A percentile compares a stretch with the other conserved stretches of the same genome.
Evolutionary conservation across 371 early-diverging fungal species (phyloP).

Genomic region (Fennellomyces sp.): DNA sequence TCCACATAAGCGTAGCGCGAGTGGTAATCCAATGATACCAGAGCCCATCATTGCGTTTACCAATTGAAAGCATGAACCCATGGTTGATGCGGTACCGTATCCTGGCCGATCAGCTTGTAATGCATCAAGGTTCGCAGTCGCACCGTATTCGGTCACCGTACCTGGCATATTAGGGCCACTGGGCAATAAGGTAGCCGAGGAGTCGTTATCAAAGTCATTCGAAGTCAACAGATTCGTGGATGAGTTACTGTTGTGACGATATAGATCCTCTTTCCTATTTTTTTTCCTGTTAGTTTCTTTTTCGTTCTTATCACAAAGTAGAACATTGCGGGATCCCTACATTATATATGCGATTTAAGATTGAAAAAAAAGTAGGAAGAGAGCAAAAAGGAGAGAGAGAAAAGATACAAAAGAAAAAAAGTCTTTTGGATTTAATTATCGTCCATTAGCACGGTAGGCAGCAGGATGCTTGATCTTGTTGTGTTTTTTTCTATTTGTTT

Average conservation of each 20-base stretch:
- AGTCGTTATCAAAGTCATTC: not conserved
- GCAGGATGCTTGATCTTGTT: not conserved
- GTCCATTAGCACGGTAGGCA: not conserved
- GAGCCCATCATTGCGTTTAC: conserved; percentile 64
- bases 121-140: conserved; percentile 3
- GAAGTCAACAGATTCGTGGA: not conserved
- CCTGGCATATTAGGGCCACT: not conserved
- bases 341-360: not conserved
- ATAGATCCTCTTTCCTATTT: not conserved
- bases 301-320: not conserved
- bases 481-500: not conserved
- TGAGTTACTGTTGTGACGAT: not conserved
- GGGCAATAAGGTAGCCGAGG: not conserved
- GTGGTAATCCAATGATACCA: conserved; percentile 60
- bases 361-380: not conserved
- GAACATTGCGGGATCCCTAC: not conserved
- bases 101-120: conserved; percentile 16
- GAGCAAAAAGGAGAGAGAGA: not conserved
- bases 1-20: conserved; percentile 54
- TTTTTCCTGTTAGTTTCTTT: not conserved
- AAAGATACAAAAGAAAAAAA: not conserved
- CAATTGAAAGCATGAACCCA: conserved; percentile 37
- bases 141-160: not conserved
- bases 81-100: conserved; percentile 14
- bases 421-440: not conserved